Evolutionary conservation across 495 filamentous ascomycete species (phyloP), one percentile per base, ranked within the genome.

Genomic region (Penicillium crystallinum): DNA sequence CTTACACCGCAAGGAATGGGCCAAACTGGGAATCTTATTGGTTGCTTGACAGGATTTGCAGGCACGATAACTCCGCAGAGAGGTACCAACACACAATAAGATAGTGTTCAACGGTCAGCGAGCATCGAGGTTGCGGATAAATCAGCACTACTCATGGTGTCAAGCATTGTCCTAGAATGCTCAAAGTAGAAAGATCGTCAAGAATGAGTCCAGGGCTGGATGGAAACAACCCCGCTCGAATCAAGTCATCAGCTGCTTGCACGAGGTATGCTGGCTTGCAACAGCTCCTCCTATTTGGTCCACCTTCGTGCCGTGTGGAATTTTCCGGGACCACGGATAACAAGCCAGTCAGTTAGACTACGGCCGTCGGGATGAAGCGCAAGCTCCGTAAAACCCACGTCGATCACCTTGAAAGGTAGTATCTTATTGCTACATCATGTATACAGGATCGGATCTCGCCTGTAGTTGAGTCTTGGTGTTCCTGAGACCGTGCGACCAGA

Each of bases 291-390:
- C 36, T 21, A 33, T 42, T 50, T 14, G 19, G 15, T 31, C 47
- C 37, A 50, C 29, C 37, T 25, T n/a, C 3, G 27, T 33, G 29
- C 27, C 27, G 18, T 41, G 47, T 41, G 47, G 47, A 50, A 50
- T 50, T 34, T 15, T 12, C 46, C 18, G 18, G 33, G 34, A 27
- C 5, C 12, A 7, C 6, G 18, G 1, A 31, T 7, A 17, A 41
- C 17, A 41, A 40, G 34, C n/a, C 34, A 36, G 1, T 17, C 19
- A 12, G 19, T 36, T 14, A 2, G 4, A 10, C 10, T 15, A 12
- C 17, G 1, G 5, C 5, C 4, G 17, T 41, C 37, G 29, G 47
- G 37, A 42, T 23, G 21, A 42, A 50, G 17, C 30, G 48, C 48
- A 17, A 34, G 1, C 22, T 18, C 19, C 19, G 15, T 22, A 12